phyloP scores from a whole-genome alignment of 345 rosid genomes.

The Combretum micranthum region DNA sequence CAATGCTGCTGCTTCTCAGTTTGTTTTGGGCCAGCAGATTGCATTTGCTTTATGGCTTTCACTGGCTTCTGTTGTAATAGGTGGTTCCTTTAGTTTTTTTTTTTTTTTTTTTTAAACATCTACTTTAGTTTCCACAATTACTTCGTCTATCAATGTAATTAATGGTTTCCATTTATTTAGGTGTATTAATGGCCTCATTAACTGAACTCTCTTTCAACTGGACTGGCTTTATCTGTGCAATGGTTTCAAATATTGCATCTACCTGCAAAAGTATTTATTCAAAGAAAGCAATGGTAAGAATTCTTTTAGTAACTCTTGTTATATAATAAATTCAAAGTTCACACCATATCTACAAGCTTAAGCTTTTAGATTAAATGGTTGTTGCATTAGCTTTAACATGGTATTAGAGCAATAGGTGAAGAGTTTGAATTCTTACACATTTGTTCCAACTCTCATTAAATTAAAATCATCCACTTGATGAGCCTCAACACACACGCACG shows the following conservation, averaged over 20 bases:
- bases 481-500: too few relatives aligned
- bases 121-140: too few relatives aligned
- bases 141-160: neutral
- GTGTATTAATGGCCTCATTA: constrained; percentile 87
- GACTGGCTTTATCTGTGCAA: constrained; percentile 92
- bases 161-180: constrained; percentile 16
- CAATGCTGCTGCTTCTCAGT: constrained; percentile 64
- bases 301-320: too few relatives aligned
- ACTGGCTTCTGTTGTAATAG: constrained; percentile 56
- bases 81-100: neutral
- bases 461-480: too few relatives aligned
- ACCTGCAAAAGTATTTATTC: constrained; percentile 94
- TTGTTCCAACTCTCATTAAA: too few relatives aligned
- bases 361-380: too few relatives aligned
- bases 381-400: too few relatives aligned
- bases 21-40: constrained; percentile 74
- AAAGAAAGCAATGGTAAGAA: constrained; percentile 90
- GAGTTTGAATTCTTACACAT: too few relatives aligned
- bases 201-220: constrained; percentile 97
- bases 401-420: too few relatives aligned
- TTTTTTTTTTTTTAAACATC: too few relatives aligned
- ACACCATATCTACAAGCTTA: too few relatives aligned
- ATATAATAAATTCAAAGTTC: too few relatives aligned
- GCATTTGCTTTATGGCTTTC: constrained; percentile 60
- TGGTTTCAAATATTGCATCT: constrained; percentile 93